phyloP scores from a whole-genome alignment of 441 rosid species.

The Arabidopsis hybrid region DNA sequence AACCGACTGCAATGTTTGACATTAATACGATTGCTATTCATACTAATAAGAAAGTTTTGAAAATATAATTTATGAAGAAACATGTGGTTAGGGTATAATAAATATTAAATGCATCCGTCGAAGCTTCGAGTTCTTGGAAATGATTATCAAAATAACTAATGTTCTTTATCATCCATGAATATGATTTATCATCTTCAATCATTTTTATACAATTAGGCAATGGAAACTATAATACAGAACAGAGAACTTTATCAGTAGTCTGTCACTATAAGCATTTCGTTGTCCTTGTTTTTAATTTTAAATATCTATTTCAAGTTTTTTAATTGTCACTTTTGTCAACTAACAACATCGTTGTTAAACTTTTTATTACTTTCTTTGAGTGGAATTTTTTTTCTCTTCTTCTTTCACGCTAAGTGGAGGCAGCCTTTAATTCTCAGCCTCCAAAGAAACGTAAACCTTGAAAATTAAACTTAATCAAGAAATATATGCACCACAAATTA shows the following conservation, averaged over 20 bases:
- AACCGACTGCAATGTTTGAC: constrained; percentile 17
- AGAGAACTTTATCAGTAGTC: neutral
- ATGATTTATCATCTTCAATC: constrained; percentile 20
- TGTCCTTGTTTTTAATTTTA: neutral
- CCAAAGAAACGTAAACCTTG: neutral
- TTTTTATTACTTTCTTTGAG: constrained; percentile 32
- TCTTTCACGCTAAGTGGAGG: constrained; percentile 8
- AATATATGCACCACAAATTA: neutral
- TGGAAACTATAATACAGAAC: neutral
- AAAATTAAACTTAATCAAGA: neutral
- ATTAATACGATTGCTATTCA: constrained; percentile 1
- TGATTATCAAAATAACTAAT: constrained; percentile 2
- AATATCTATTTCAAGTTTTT: neutral
- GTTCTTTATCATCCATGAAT: constrained; percentile 9
- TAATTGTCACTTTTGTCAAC: constrained; percentile 23
- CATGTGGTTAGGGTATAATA: constrained; percentile 1
- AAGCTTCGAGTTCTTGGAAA: constrained; percentile 24
- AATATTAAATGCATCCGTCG: neutral
- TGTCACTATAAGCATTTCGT: constrained; percentile 16
- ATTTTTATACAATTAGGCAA: neutral
- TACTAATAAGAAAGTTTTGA: too few species aligned
- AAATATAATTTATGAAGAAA: too few species aligned
- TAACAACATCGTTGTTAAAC: constrained; percentile 18
- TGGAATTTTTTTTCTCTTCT: constrained; percentile 11
- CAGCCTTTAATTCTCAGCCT: constrained; percentile 25